Percentiles rank a stretch among this genome's conserved stretches.
phyloP scores from a whole-genome alignment of 257 asterid genomes.

The Solanum chiquidenum region DNA sequence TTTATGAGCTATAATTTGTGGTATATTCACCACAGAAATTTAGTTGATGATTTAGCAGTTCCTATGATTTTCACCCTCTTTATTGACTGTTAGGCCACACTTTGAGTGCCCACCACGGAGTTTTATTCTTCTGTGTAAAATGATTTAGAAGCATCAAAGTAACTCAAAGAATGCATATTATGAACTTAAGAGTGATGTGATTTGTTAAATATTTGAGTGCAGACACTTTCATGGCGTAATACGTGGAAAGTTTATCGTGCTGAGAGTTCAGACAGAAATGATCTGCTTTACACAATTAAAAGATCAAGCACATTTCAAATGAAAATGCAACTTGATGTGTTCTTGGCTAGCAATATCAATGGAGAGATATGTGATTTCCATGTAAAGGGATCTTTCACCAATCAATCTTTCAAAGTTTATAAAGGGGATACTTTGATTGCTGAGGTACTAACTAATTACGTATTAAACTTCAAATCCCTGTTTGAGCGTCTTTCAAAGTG shows the following conservation, averaged over 20 bases:
- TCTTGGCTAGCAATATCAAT: constrained; percentile 20
- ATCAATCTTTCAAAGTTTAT: constrained; percentile 30
- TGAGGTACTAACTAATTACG: constrained; percentile 18
- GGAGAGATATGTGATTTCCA: constrained; percentile 25
- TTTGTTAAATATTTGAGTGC: not conserved
- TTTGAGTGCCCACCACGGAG: not conserved
- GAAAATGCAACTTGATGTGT: constrained; percentile 28
- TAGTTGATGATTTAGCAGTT: not conserved
- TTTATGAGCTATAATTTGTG: too few relatives aligned
- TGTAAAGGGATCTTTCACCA: constrained; percentile 29
- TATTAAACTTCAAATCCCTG: not conserved
- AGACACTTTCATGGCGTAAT: constrained; percentile 22
- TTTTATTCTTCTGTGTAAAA: not conserved
- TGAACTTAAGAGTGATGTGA: not conserved
- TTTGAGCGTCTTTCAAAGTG: not conserved
- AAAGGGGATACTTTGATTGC: constrained; percentile 33
- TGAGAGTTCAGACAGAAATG: constrained; percentile 1
- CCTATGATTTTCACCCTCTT: not conserved
- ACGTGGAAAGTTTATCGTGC: constrained; percentile 26
- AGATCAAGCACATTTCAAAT: constrained; percentile 22
- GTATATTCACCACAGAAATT: not conserved
- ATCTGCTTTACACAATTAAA: constrained; percentile 25
- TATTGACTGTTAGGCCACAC: not conserved
- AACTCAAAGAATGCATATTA: not conserved
- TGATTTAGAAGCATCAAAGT: not conserved